Evolutionary conservation across 1,139 yeast species (phyloP).

Genomic region (Saccharomyces pastorianus): DNA sequence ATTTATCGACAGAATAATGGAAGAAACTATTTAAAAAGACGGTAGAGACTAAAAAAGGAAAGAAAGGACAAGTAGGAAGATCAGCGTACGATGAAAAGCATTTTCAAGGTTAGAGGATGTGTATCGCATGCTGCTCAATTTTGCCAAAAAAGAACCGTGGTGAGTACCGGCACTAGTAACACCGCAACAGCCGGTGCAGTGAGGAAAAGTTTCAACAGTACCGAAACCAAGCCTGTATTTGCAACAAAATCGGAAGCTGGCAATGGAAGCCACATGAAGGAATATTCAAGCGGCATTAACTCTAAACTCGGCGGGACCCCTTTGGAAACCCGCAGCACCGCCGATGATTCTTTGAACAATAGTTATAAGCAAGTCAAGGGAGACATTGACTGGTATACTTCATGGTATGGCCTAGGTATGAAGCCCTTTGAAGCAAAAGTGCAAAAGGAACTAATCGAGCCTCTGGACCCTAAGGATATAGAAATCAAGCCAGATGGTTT

Average conservation of each 20-base stretch:
- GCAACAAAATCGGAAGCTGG: not conserved
- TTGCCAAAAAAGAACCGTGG: not conserved
- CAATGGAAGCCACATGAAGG: not conserved
- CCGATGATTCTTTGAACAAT: not conserved
- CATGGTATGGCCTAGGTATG: constrained; percentile 76
- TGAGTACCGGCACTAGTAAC: not conserved
- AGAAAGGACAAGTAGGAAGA: not conserved
- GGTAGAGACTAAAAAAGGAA: not conserved
- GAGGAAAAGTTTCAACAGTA: not conserved
- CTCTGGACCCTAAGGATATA: constrained; percentile 59
- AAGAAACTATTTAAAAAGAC: not conserved
- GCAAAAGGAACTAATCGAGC: constrained; percentile 51
- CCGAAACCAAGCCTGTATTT: not conserved
- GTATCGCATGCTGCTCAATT: not conserved
- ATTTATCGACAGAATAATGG: not conserved
- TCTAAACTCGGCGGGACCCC: not conserved
- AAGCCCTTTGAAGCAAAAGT: constrained; percentile 60
- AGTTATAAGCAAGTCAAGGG: not conserved
- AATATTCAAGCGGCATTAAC: not conserved
- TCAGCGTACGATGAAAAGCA: not conserved
- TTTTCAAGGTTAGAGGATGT: not conserved
- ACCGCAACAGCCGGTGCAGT: not conserved
- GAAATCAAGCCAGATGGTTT: constrained; percentile 96
- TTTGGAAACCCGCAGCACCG: not conserved
- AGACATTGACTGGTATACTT: constrained; percentile 55